phyloP scores from a whole-genome alignment of 2,329 filamentous ascomycete genomes.

The Ceratocystis diversiconidia region DNA sequence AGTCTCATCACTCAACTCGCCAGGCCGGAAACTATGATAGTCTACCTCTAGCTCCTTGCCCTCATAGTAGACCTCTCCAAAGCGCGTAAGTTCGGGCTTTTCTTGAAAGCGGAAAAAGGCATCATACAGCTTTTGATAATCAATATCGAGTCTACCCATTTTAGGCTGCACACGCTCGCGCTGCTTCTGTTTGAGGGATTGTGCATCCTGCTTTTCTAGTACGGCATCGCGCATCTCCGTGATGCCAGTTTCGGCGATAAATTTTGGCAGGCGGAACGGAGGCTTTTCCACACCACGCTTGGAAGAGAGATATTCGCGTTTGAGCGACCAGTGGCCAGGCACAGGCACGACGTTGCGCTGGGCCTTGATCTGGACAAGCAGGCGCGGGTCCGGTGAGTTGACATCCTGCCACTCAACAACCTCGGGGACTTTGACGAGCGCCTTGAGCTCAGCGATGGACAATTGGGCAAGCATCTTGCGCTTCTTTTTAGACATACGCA shows the following conservation, averaged over 20 bases:
- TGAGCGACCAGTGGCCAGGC: conserved; percentile 84
- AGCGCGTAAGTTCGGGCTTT: conserved; percentile 84
- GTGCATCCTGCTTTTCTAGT: conserved; percentile 86
- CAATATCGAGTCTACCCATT: conserved; percentile 93
- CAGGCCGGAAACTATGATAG: conserved; percentile 74
- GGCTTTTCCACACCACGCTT: conserved; percentile 95
- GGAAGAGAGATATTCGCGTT: conserved; percentile 91
- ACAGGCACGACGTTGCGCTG: conserved; percentile 93
- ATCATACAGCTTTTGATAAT: conserved; percentile 96
- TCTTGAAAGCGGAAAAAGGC: conserved; percentile 97
- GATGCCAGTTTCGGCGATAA: conserved; percentile 95
- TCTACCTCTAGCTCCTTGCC: conserved; percentile 98
- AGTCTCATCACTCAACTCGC: conserved; percentile 75
- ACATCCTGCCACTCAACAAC: conserved; percentile 96
- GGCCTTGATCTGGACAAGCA: conserved; percentile 88
- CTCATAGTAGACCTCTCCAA: conserved; percentile 98
- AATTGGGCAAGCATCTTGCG: conserved; percentile 82
- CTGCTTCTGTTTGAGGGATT: conserved; percentile 87
- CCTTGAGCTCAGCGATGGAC: conserved; percentile 89
- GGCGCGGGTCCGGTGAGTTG: conserved; percentile 72
- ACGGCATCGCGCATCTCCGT: conserved; percentile 96
- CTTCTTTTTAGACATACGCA: conserved; percentile 76
- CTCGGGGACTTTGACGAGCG: conserved; percentile 78
- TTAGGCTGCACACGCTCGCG: conserved; percentile 87
- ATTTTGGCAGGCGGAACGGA: conserved; percentile 81